Conservation (phyloP, 306 rosid genomes). For the Pyrus pyrifolia region DNA sequence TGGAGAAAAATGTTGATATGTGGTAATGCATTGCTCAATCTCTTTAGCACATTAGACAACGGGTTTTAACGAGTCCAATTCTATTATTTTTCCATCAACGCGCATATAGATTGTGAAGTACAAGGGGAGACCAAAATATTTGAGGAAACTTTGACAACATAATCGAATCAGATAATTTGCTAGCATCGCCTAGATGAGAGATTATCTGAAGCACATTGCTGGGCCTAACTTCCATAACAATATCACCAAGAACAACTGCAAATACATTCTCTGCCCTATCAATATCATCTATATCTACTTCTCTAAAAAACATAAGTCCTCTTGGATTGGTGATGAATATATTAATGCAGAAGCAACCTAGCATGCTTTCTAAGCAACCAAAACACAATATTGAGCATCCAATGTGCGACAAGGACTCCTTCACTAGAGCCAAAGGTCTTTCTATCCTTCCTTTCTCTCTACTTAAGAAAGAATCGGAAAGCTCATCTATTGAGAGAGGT, state of each 20-base stretch:
- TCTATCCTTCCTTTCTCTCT: constrained; percentile 53
- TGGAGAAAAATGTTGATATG: constrained; percentile 31
- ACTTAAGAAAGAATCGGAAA: constrained; percentile 31
- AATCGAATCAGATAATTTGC: constrained; percentile 22
- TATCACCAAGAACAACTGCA: constrained; percentile 32
- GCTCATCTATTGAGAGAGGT: constrained; percentile 34
- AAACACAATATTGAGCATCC: constrained; percentile 48
- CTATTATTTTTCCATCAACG: constrained; percentile 47
- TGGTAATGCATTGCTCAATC: constrained; percentile 33
- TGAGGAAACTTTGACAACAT: constrained; percentile 39
- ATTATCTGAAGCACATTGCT: constrained; percentile 48
- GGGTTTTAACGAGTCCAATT: constrained; percentile 42
- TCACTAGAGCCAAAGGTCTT: constrained; percentile 34
- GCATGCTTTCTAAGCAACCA: constrained; percentile 22
- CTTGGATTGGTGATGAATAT: constrained; percentile 48
- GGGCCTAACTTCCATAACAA: constrained; percentile 29
- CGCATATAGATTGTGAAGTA: constrained; percentile 32
- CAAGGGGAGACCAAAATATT: constrained; percentile 51
- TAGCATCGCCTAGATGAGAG: constrained; percentile 34
- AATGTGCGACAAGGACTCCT: constrained; percentile 51
- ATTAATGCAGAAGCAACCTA: constrained; percentile 32
- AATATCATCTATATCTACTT: constrained; percentile 23
- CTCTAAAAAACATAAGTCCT: constrained; percentile 42
- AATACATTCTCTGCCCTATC: constrained; percentile 26
- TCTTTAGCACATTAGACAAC: constrained; percentile 39